Base-by-base conservation (phyloP, 257 asterid species). In the Buddleja alternifolia region DNA sequence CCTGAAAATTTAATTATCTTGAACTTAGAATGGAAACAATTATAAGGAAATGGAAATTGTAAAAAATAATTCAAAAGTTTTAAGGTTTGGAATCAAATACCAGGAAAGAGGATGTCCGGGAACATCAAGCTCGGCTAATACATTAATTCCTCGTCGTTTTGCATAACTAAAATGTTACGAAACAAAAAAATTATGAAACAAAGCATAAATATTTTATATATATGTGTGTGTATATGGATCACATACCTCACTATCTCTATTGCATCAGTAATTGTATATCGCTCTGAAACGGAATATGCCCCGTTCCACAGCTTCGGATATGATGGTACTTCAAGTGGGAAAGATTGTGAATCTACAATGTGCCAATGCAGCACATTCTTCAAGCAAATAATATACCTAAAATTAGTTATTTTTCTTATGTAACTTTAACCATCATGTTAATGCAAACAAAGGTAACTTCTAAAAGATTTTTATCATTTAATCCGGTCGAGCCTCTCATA, bases 361-460 rank as follows among this genome's bases (percentile, higher is more conserved):
- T 93, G 99, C 99, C 99, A 93, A 70, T 93, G 99, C 76, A 93
- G 79, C 85, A 93, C 99, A 66, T 90, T 93, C 99, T 93, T 89
- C 59, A 53, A 47, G 10, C 10, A 25, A 53, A 7, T 8, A 51
- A 63, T 1, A 21, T n/a, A 29, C 48, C 50, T 1, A 34, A 54
- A 66, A 47, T 61, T 24, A 66, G 72, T 53, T 25, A 34, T 11
- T 55, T 42, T 10, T 29, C 2, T 29, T 5, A 29, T 29, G 5
- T 29, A 29, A 29, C 34, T 29, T 29, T 1, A 29, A 29, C n/a
- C n/a, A n/a, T n/a, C n/a, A n/a, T n/a, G n/a, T n/a, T n/a, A n/a
- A n/a, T n/a, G n/a, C n/a, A n/a, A n/a, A n/a, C n/a, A n/a, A n/a
- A n/a, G n/a, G n/a, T n/a, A n/a, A n/a, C n/a, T n/a, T n/a, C n/a